phyloP scores from a whole-genome alignment of 805 yeast species.

The Alloascoidea hylecoeti region DNA sequence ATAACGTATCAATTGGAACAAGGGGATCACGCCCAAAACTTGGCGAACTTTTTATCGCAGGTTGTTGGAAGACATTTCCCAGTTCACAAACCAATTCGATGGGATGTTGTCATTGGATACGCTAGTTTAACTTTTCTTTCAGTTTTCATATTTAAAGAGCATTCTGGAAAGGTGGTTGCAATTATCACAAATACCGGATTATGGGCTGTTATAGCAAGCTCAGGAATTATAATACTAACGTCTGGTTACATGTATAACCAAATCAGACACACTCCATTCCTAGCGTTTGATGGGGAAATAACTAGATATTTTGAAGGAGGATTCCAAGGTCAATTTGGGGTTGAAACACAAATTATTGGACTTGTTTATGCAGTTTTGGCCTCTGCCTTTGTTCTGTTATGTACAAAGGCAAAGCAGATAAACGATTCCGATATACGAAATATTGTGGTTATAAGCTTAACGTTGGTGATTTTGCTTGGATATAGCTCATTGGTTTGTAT shows the following conservation, averaged over 20 bases:
- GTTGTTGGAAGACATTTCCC: slow-evolving; percentile 11
- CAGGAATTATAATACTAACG: slow-evolving; percentile 54
- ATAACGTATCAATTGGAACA: slow-evolving; percentile 30
- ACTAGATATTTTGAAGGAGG: slow-evolving; percentile 46
- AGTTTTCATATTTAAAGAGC: slow-evolving; percentile 17
- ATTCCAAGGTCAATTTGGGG: slow-evolving; percentile 67
- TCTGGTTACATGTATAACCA: slow-evolving; percentile 91
- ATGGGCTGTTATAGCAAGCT: slow-evolving; percentile 64
- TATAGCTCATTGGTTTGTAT: slow-evolving; percentile 53
- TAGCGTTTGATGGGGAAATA: slow-evolving; percentile 25
- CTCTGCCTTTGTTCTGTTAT: slow-evolving; percentile 39
- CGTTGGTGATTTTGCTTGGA: slow-evolving; percentile 32
- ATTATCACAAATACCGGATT: slow-evolving; percentile 36
- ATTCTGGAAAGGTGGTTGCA: slow-evolving; percentile 18
- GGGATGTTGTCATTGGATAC: slow-evolving; percentile 20
- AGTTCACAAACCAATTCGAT: slow-evolving; percentile 22
- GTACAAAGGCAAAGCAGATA: slow-evolving; percentile 39
- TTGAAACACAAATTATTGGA: slow-evolving; percentile 80
- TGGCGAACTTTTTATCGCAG: slow-evolving; percentile 14
- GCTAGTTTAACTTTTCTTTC: slow-evolving; percentile 20
- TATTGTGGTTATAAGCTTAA: slow-evolving; percentile 29
- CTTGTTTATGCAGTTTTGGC: slow-evolving; percentile 60
- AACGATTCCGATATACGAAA: slow-evolving; percentile 31
- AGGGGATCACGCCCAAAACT: slow-evolving; percentile 23
- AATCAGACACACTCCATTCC: slow-evolving; percentile 55